phyloP scores from a whole-genome alignment of 2,329 filamentous ascomycete genomes.

The Chaetomiaceae sp. region DNA sequence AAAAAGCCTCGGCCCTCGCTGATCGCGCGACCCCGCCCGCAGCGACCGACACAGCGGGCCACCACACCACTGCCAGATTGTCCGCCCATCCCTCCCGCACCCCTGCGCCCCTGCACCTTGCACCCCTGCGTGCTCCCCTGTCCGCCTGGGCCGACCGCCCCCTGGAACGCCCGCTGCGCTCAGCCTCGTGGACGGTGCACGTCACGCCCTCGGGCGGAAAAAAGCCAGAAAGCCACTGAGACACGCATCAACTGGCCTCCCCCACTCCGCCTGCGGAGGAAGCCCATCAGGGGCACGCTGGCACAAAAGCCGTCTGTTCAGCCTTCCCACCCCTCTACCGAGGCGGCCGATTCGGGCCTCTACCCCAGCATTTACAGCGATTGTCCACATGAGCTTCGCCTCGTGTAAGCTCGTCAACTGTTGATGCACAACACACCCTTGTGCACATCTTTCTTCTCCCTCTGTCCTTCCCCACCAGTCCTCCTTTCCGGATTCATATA shows the following conservation, averaged over 20 bases:
- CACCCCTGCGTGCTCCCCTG: too few relatives aligned
- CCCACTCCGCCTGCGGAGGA: slow-evolving; percentile 19
- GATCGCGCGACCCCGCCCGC: slow-evolving; percentile 20
- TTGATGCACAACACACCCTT: slow-evolving; percentile 16
- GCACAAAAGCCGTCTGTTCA: slow-evolving; percentile 21
- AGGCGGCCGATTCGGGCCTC: slow-evolving; percentile 16
- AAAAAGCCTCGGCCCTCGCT: slow-evolving; percentile 22
- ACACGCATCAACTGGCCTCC: slow-evolving; percentile 22
- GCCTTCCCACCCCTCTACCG: slow-evolving; percentile 18
- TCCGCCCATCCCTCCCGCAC: not conserved
- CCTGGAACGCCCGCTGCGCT: slow-evolving; percentile 25
- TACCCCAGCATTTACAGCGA: slow-evolving; percentile 15
- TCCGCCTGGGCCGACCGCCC: slow-evolving; percentile 23
- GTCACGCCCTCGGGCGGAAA: slow-evolving; percentile 34
- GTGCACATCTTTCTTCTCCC: slow-evolving; percentile 7
- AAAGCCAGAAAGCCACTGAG: slow-evolving; percentile 19
- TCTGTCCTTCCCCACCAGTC: not conserved
- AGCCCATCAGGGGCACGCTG: slow-evolving; percentile 21
- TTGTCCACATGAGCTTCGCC: slow-evolving; percentile 25
- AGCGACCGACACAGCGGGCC: slow-evolving; percentile 23
- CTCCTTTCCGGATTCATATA: slow-evolving; percentile 8
- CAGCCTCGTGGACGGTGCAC: slow-evolving; percentile 40
- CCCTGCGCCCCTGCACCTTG: slow-evolving; percentile 11
- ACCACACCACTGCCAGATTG: slow-evolving; percentile 15
- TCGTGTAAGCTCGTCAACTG: slow-evolving; percentile 19